Percentiles rank a stretch among this genome's conserved stretches.
Conservation (phyloP, 2,329 filamentous ascomycete species). For the Alternaria novae-zelandiae region DNA sequence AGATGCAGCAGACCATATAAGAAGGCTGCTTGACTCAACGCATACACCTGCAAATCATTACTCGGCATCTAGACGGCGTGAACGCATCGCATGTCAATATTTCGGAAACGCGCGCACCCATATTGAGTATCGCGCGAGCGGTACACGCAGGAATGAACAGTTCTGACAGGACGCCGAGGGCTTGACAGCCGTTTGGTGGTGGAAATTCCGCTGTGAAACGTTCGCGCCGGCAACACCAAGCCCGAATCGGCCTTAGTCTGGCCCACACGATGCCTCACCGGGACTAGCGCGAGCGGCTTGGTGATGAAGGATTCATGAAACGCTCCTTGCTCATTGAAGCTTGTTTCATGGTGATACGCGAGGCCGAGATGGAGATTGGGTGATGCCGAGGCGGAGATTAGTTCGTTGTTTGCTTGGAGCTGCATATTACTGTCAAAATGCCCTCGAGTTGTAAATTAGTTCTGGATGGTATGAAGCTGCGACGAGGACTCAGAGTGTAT, state of each 20-base stretch:
- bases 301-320: constrained; percentile 20
- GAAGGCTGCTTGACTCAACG: constrained; percentile 12
- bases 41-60: constrained; percentile 2
- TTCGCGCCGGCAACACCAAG: constrained; percentile 16
- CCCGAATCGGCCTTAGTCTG: not conserved
- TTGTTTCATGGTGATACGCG: constrained; percentile 21
- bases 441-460: not conserved
- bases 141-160: constrained; percentile 12
- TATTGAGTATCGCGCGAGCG: constrained; percentile 23
- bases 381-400: constrained; percentile 4
- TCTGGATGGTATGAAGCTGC: not conserved
- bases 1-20: constrained; percentile 7
- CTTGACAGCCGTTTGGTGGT: constrained; percentile 15
- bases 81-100: not conserved
- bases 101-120: constrained; percentile 10
- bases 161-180: constrained; percentile 11
- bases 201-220: constrained; percentile 27
- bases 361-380: constrained; percentile 17
- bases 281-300: constrained; percentile 13
- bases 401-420: not conserved
- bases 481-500: not conserved
- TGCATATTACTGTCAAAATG: not conserved
- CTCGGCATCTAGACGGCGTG: not conserved
- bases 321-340: constrained; percentile 21
- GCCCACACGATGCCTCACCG: not conserved